Conservation (phyloP, 164 flowering plant genomes). For the Berberis thunbergii region DNA sequence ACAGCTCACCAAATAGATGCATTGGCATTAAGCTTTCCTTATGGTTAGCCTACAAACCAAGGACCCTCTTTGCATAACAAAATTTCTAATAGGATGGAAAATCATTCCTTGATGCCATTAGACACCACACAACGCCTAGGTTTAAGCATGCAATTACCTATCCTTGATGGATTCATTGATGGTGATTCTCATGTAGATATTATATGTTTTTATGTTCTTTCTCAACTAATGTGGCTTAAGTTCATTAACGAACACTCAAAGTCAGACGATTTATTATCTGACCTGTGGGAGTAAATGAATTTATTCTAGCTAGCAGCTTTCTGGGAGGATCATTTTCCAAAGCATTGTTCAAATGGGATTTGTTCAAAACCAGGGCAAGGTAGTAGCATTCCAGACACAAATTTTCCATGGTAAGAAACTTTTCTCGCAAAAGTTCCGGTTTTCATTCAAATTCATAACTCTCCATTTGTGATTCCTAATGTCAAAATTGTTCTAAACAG, state of each 20-base stretch:
- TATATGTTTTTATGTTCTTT: background rate
- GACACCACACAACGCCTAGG: constrained; percentile 25
- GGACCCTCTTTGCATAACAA: no score
- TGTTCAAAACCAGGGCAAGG: constrained; percentile 43
- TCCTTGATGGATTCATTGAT: constrained; percentile 36
- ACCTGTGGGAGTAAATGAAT: background rate
- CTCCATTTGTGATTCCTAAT: constrained; percentile 1
- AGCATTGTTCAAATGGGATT: constrained; percentile 86
- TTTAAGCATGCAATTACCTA: constrained; percentile 35
- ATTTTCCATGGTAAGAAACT: constrained; percentile 28
- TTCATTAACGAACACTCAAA: constrained; percentile 1
- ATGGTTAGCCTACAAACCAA: no score
- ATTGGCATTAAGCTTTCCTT: no score
- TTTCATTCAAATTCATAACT: background rate
- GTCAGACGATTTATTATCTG: no score
- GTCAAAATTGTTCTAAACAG: constrained; percentile 28
- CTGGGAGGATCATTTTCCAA: constrained; percentile 80
- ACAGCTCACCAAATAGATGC: no score
- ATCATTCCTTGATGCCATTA: constrained; percentile 24
- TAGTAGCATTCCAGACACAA: constrained; percentile 11
- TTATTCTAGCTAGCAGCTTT: constrained; percentile 38
- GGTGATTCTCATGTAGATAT: constrained; percentile 46
- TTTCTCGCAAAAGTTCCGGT: background rate
- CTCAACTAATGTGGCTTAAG: background rate
- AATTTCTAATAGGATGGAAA: no score